These are phyloP conservation scores for Collybiopsis confluens DNA, from an alignment of 768 basidiomycete genomes.

Conservation along the genomic window DNA sequence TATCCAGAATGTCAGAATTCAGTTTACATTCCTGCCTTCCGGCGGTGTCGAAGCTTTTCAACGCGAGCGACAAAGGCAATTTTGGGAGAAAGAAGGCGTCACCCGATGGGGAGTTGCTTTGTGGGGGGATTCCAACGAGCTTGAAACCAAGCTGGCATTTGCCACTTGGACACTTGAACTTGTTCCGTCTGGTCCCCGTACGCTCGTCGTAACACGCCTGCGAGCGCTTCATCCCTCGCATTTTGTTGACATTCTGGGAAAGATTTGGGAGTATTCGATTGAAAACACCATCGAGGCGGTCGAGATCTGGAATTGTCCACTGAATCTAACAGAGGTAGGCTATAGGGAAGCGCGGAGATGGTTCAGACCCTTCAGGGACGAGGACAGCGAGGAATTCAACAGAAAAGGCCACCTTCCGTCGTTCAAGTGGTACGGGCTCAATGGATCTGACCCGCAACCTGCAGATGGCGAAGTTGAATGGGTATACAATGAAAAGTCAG, in stretches of 20 bases:
- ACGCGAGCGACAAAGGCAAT: slow-evolving; percentile 21
- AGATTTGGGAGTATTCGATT: slow-evolving; percentile 30
- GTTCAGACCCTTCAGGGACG: slow-evolving; percentile 23
- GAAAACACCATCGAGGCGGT: slow-evolving; percentile 30
- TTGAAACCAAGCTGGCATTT: slow-evolving; percentile 14
- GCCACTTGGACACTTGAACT: slow-evolving; percentile 45
- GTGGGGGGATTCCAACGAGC: not conserved
- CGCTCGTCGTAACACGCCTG: slow-evolving; percentile 42
- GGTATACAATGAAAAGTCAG: slow-evolving; percentile 47
- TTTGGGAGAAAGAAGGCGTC: slow-evolving; percentile 5
- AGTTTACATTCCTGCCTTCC: slow-evolving; percentile 34
- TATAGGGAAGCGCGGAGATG: not conserved
- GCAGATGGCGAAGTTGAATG: slow-evolving; percentile 27
- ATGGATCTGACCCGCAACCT: slow-evolving; percentile 20
- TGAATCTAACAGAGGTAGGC: slow-evolving; percentile 24
- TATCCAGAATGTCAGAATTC: too few species aligned
- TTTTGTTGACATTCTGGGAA: slow-evolving; percentile 31
- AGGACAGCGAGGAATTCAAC: slow-evolving; percentile 19
- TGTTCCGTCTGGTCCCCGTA: slow-evolving; percentile 22
- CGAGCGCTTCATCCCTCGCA: slow-evolving; percentile 11
- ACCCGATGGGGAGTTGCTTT: slow-evolving; percentile 4
- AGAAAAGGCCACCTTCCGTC: slow-evolving; percentile 37
- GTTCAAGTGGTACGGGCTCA: slow-evolving; percentile 46
- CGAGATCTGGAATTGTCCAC: slow-evolving; percentile 45
- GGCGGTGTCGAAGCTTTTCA: slow-evolving; percentile 46